These are phyloP conservation scores for Russula griseocarnosa DNA, from an alignment of 768 basidiomycete genomes.

Conservation along the genomic window DNA sequence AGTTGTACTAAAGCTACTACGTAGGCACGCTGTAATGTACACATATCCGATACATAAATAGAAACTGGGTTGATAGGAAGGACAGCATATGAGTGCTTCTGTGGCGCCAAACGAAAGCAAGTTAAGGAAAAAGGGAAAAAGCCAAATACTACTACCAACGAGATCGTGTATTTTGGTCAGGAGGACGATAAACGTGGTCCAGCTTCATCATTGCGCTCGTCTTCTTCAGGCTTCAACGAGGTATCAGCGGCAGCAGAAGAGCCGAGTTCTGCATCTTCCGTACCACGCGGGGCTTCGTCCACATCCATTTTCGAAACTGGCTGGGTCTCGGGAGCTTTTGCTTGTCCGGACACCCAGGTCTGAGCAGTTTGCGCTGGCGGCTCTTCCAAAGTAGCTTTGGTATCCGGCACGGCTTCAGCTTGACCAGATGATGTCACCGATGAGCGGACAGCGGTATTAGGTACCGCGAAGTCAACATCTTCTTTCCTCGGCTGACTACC, in stretches of 20 bases:
- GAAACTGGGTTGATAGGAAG: neutral
- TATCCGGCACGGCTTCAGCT: slow-evolving; percentile 10
- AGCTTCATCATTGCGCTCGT: slow-evolving; percentile 22
- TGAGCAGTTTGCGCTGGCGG: neutral
- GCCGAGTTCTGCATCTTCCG: neutral
- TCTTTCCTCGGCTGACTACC: slow-evolving; percentile 26
- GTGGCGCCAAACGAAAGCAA: slow-evolving; percentile 4
- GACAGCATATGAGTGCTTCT: neutral
- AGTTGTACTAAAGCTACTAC: neutral
- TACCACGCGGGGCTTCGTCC: slow-evolving; percentile 5
- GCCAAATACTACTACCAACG: neutral
- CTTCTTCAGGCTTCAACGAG: slow-evolving; percentile 16
- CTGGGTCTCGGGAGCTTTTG: slow-evolving; percentile 10
- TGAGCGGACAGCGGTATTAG: neutral
- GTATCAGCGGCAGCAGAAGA: neutral
- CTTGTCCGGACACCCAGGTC: neutral
- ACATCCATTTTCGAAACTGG: neutral
- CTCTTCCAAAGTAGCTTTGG: slow-evolving; percentile 9
- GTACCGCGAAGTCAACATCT: slow-evolving; percentile 4
- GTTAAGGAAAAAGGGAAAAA: neutral
- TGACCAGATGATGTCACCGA: slow-evolving; percentile 16
- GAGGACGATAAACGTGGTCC: slow-evolving; percentile 11
- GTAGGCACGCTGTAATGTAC: slow-evolving; percentile 15
- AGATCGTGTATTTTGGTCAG: neutral
- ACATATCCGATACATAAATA: slow-evolving; percentile 22